Base-by-base conservation (phyloP, 345 rosid genomes). In the Erysimum cheiranthoides region DNA sequence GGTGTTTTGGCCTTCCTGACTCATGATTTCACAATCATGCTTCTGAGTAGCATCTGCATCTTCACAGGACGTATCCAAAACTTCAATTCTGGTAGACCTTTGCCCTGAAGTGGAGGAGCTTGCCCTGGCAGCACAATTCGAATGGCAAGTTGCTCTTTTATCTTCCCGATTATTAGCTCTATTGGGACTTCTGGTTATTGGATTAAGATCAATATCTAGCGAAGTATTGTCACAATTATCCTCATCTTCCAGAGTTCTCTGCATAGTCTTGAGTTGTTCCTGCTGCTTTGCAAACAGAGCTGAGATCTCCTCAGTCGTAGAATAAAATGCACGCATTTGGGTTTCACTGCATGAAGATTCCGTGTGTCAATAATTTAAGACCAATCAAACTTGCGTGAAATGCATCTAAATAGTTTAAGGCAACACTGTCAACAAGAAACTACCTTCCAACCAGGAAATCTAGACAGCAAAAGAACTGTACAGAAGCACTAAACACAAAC, bases 241-340 rank as follows among this genome's bases (percentile, higher is more conserved):
- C 83, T 90, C 97, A 68, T 89, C 98, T 85, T 92, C 99, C 67
- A 90, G 79, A 58, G 97, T 92, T 89, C 79, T 88, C 80, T 84
- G 93, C 99, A 95, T 92, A 9, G 93, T 83, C 85, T 92, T 92
- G 64, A 95, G 83, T 74, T 95, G 97, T 76, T 95, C 97, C 86
- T 95, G 99, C 85, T 95, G 99, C 83, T 89, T 92, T 17, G 87
- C 79, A 71, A 95, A 95, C 62, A 90, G 79, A 51, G 77, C 54
- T 4, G 86, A 86, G 61, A 92, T 89, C 85, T 90, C 97, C 87
- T 89, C 97, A 8, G 99, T 95, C 36, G 96, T 92, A 40, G 97
- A 90, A 84, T 95, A 95, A 87, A 95, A 92, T 75, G 97, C 88
- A 61, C 97, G 86, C 51, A 95, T 73, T 73, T 95, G 97, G 34